Percentiles rank a stretch among this genome's conserved stretches.
Conservation (phyloP, 2,329 filamentous ascomycete species). For the Acrocalymma vagum region DNA sequence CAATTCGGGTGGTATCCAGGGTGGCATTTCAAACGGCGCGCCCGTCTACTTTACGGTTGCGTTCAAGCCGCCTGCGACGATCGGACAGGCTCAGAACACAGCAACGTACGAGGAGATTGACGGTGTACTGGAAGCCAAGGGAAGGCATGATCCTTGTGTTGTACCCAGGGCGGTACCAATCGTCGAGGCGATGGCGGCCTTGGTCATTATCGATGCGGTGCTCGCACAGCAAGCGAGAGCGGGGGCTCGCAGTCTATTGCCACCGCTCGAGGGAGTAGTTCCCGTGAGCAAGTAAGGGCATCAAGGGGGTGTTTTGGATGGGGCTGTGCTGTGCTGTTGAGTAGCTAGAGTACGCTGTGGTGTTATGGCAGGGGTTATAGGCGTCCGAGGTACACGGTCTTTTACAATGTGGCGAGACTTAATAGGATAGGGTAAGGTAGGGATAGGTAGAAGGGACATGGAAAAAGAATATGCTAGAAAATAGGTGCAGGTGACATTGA, state of each 20-base stretch:
- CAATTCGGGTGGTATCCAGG: conserved; percentile 94
- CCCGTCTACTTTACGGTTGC: conserved; percentile 93
- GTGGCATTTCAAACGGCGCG: conserved; percentile 92
- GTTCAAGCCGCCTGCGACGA: conserved; percentile 96
- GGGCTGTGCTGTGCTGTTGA: conserved; percentile 5
- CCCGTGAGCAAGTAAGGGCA: conserved; percentile 31
- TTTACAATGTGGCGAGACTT: too few species aligned
- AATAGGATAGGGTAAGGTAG: too few species aligned
- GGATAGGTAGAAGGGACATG: too few species aligned
- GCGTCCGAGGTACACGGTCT: too few species aligned
- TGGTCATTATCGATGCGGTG: conserved; percentile 87
- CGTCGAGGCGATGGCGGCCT: conserved; percentile 88
- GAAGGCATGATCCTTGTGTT: conserved; percentile 92
- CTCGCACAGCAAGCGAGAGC: conserved; percentile 78
- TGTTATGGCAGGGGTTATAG: too few species aligned
- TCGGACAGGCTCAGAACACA: conserved; percentile 86
- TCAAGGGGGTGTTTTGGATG: conserved; percentile 1
- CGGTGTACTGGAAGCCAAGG: conserved; percentile 87
- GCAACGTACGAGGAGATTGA: conserved; percentile 78
- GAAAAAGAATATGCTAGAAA: too few species aligned
- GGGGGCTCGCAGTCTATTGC: conserved; percentile 43
- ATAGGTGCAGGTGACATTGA: too few species aligned
- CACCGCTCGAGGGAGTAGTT: conserved; percentile 48
- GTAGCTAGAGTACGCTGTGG: background rate
- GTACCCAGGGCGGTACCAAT: conserved; percentile 88